Conservation (phyloP, 768 basidiomycete species). For the Podaxis pistillaris region DNA sequence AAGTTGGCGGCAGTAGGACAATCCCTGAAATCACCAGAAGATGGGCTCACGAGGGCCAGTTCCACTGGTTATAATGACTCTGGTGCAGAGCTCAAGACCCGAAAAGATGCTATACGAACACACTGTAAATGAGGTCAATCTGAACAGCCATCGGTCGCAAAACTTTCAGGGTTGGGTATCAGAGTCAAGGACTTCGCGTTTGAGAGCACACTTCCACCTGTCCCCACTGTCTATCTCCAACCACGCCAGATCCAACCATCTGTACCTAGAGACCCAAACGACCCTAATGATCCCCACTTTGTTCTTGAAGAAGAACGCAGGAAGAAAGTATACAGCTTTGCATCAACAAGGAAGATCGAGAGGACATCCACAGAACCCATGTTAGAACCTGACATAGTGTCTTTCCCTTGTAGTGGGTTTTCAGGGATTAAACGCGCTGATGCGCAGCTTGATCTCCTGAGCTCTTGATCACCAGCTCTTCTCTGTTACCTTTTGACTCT, state of each 20-base stretch:
- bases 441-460: constrained; percentile 1
- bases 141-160: too few species aligned
- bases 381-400: constrained; percentile 17
- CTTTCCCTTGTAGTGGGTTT: constrained; percentile 20
- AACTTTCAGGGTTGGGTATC: constrained; percentile 34
- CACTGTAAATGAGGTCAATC: too few species aligned
- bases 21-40: too few species aligned
- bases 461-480: too few species aligned
- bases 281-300: constrained; percentile 12
- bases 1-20: too few species aligned
- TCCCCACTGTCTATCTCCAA: constrained; percentile 47
- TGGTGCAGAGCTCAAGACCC: too few species aligned
- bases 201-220: constrained; percentile 63
- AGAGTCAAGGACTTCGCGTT: constrained; percentile 66
- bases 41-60: too few species aligned
- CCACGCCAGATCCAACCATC: constrained; percentile 52
- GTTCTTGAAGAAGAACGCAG: constrained; percentile 17
- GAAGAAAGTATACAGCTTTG: constrained; percentile 7
- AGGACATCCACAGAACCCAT: constrained; percentile 34
- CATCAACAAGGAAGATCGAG: constrained; percentile 25
- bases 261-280: constrained; percentile 23
- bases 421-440: constrained; percentile 24
- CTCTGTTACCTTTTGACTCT: too few species aligned
- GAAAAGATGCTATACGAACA: too few species aligned
- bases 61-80: too few species aligned